Percentiles rank a stretch among this genome's conserved stretches.
Evolutionary conservation across 108 stramenopile genomes (phyloP).

Genomic region (Pseudonitzschia pungens): DNA sequence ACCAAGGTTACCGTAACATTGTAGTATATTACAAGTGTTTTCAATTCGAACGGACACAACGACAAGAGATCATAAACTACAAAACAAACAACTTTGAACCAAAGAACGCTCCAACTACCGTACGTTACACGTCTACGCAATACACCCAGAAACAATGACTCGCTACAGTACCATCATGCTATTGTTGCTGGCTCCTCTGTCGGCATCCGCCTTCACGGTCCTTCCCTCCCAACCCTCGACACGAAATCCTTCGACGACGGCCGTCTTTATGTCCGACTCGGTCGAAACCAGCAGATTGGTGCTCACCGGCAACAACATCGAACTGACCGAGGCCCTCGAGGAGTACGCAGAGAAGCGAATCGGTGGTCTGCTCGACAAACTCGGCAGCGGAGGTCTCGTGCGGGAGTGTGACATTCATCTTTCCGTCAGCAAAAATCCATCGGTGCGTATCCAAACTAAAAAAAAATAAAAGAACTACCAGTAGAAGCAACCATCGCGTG

Average conservation of each 20-base stretch:
- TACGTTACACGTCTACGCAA: no score
- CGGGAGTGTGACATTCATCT: slow-evolving; percentile 79
- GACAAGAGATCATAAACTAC: slow-evolving; percentile 2
- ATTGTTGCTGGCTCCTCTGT: slow-evolving; percentile 15
- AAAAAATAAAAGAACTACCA: neutral
- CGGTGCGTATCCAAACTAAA: slow-evolving; percentile 48
- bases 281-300: slow-evolving; percentile 47
- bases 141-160: slow-evolving; percentile 22
- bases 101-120: no score
- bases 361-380: slow-evolving; percentile 70
- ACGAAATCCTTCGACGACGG: slow-evolving; percentile 3
- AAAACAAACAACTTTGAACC: neutral
- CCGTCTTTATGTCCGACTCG: slow-evolving; percentile 37
- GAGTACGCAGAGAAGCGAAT: slow-evolving; percentile 79
- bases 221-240: slow-evolving; percentile 2
- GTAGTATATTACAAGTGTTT: no score
- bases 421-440: slow-evolving; percentile 82
- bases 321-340: slow-evolving; percentile 72
- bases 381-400: slow-evolving; percentile 57
- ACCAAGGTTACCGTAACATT: no score
- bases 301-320: slow-evolving; percentile 84
- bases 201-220: slow-evolving; percentile 24
- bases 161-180: slow-evolving; percentile 18
- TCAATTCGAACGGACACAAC: neutral
- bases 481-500: neutral